Evolutionary conservation across 495 filamentous ascomycete species (phyloP), one percentile per base, ranked within the genome.

Genomic region (Glarea lozoyensis): DNA sequence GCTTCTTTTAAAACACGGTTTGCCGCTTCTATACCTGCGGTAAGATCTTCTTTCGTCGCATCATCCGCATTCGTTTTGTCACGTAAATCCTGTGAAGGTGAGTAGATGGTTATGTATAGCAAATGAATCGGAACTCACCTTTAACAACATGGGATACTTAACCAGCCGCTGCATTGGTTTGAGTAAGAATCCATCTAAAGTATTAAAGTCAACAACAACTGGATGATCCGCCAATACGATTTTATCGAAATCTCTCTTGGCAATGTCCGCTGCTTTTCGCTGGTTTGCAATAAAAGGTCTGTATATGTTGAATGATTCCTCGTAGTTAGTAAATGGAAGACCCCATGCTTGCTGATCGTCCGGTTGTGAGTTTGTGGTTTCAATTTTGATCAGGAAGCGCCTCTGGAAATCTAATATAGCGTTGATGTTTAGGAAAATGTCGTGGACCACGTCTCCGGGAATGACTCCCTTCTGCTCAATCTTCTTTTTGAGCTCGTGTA

Each of bases 261-360:
- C 79, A 15, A 75, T 66, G 40, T 71, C 69, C 20, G 78, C 79
- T 33, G 80, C 79, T 55, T 79, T 78, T 15, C 76, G 74, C 61
- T 94, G 88, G 59, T 98, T 98, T 32, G 92, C 84, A 43, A 96
- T 95, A 59, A 95, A 98, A 3, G 90, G 92, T 51, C 94, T 87
- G 55, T 98, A 98, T 42, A 88, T 86, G 39, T 73, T 75, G 58
- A 98, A 95, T 0, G 75, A 76, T 40, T 88, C 84, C 55, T 89
- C 83, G 36, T 72, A 68, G 6, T 78, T 68, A 6, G 81, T 72
- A 60, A 98, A 97, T 1, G 92, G 73, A 16, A 76, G 72, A 15
- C 92, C 93, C 92, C 92, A 98, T 59, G 93, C 82, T 59, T 98
- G 92, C 47, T 73, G 67, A 19, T 78, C 67, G 43, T 83, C 77